These are phyloP conservation scores for Diplodia seriata DNA, from an alignment of 2,329 filamentous ascomycete species.

Conservation along the genomic window DNA sequence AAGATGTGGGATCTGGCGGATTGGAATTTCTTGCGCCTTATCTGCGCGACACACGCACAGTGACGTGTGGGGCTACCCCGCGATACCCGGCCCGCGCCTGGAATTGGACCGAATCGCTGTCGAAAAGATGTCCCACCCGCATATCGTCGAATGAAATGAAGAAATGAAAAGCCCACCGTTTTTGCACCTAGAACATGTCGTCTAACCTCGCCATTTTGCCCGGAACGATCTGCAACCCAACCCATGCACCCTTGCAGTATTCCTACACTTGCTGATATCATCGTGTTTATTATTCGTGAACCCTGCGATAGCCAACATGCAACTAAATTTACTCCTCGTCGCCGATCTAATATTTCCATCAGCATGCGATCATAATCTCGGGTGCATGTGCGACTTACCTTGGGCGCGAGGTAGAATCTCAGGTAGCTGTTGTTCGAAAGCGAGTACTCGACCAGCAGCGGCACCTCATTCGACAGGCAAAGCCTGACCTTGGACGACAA, in stretches of 20 bases:
- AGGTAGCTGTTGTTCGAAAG: slow-evolving; percentile 84
- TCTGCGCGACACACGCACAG: slow-evolving; percentile 31
- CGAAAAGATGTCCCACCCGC: neutral
- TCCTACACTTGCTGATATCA: slow-evolving; percentile 33
- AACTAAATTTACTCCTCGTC: slow-evolving; percentile 62
- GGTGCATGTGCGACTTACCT: slow-evolving; percentile 65
- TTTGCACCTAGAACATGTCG: slow-evolving; percentile 27
- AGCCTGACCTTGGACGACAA: slow-evolving; percentile 85
- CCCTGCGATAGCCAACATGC: slow-evolving; percentile 1
- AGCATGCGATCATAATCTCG: slow-evolving; percentile 41
- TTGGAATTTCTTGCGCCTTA: slow-evolving; percentile 32
- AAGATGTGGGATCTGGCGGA: slow-evolving; percentile 7
- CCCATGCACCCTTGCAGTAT: slow-evolving; percentile 28
- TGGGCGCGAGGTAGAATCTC: slow-evolving; percentile 97
- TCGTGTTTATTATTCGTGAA: slow-evolving; percentile 30
- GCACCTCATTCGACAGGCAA: slow-evolving; percentile 94
- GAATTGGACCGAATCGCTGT: slow-evolving; percentile 27
- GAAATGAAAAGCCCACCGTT: slow-evolving; percentile 21
- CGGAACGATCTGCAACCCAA: slow-evolving; percentile 8
- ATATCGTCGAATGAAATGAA: slow-evolving; percentile 12
- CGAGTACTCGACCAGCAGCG: slow-evolving; percentile 90
- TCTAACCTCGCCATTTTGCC: slow-evolving; percentile 20
- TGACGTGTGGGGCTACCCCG: slow-evolving; percentile 34
- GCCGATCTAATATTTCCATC: slow-evolving; percentile 66
- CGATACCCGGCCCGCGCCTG: slow-evolving; percentile 29